Evolutionary conservation across 2,329 filamentous ascomycete genomes (phyloP).

Genomic region (Epichloe coenophiala): DNA sequence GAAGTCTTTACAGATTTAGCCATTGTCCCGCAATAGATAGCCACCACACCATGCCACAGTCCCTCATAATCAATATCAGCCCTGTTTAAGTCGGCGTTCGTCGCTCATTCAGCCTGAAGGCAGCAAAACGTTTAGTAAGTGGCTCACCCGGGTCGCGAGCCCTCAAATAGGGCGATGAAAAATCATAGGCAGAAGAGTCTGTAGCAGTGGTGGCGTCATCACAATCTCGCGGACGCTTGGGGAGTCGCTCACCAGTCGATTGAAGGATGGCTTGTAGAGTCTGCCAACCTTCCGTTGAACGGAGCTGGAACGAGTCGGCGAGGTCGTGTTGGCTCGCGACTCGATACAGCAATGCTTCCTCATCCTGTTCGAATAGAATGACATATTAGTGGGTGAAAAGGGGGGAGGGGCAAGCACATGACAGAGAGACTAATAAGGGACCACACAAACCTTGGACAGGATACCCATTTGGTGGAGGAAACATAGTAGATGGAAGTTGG

Average conservation of each 20-base stretch:
- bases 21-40: background rate
- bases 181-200: conserved; percentile 11
- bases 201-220: conserved; percentile 17
- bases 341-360: conserved; percentile 73
- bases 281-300: conserved; percentile 84
- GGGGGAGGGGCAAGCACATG: background rate
- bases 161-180: conserved; percentile 1
- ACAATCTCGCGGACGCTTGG: conserved; percentile 49
- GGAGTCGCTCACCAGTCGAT: conserved; percentile 93
- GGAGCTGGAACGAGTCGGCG: conserved; percentile 67
- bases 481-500: conserved; percentile 88
- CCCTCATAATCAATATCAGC: background rate
- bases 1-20: background rate
- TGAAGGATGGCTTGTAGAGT: conserved; percentile 86
- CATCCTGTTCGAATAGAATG: conserved; percentile 47
- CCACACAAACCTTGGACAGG: conserved; percentile 60
- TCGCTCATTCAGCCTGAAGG: conserved; percentile 46
- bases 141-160: conserved; percentile 31
- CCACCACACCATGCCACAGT: background rate
- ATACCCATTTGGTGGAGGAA: conserved; percentile 73
- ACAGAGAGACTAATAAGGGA: background rate
- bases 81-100: conserved; percentile 3
- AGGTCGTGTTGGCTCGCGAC: conserved; percentile 73
- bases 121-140: conserved; percentile 54
- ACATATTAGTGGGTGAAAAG: background rate